Base-by-base conservation (phyloP, 2,329 filamentous ascomycete genomes). In the Fusarium avenaceum region DNA sequence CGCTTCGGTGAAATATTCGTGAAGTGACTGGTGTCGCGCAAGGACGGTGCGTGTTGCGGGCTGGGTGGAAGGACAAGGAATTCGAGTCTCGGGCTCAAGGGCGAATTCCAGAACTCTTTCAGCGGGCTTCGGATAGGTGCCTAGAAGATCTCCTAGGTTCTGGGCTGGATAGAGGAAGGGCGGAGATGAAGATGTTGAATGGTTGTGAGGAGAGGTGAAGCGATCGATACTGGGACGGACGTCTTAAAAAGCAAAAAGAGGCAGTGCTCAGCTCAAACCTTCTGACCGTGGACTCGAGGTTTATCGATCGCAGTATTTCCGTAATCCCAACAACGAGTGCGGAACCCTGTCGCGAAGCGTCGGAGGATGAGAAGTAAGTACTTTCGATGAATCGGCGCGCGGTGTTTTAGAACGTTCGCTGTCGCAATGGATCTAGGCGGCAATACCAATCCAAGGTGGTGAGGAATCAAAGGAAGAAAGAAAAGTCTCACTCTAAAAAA, bases 1-100 rank as follows among this genome's bases (percentile, higher is more conserved):
- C 75, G 78, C 78, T 80, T 80, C 80, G 81, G 77, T 73, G 77
- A 74, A 78, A 75, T 74, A 74, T 73, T 76, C 77, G 78, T 80
- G 79, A 79, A 78, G 76, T 79, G 78, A 76, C 72, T 76, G 70
- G 65, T 76, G 73, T 75, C 76, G 77, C 71, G 72, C 67, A 77
- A 65, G 73, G 72, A 74, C 75, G 74, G 72, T 76, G 76, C 72
- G 74, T 73, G 75, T 74, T 76, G 72, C 74, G 73, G 65, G 61
- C 67, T 61, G 59, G 30, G 54, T 75, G 65, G 70, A 66, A 76
- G 70, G 70, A 76, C 69, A 70, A 75, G 72, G 71, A 74, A 67
- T 67, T 71, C 65, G 67, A 67, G 69, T 73, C 66, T 76, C 71
- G 71, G 65, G 72, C 70, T 74, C 70, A 67, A 70, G 72, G 67